Evolutionary conservation across 306 rosid species (phyloP), one percentile per base, ranked within the genome.

Genomic region (Adenanthera pavonina): DNA sequence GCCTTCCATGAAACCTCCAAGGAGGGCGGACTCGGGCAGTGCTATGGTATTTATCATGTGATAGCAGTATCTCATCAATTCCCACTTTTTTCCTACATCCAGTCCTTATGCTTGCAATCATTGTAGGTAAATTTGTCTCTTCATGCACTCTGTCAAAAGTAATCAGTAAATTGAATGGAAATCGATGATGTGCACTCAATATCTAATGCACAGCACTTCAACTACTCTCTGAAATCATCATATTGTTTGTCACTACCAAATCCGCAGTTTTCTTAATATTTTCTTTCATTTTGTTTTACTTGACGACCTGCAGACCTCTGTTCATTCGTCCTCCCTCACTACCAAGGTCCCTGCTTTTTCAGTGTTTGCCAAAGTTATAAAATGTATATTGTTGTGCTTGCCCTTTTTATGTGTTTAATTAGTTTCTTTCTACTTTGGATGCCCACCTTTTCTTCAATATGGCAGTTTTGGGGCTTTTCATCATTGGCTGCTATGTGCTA

Each of bases 101-200:
- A 68, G 52, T 5, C 35, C 8, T 41, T 19, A 10, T 20, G 52
- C 34, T 68, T 68, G 20, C n/a, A 68, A 68, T 68, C 5, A 41
- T 43, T 68, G 35, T 68, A 68, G 72, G 73, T 41, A 68, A 40
- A 68, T 68, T 41, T 40, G 34, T 68, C 53, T 68, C 48, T 43
- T 68, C 15, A 8, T 10, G 7, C 35, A 12, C 35, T n/a, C 1
- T 16, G 73, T 13, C 73, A 68, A 68, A n/a, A 41, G 34, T 68
- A 19, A 68, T 68, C 47, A 41, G 52, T 68, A 30, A 41, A 68
- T 68, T 19, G 10, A n/a, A n/a, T 17, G 72, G 72, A 43, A 68
- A 68, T 34, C 68, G 25, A 36, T 66, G 19, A 66, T 14, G 7
- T 66, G 72, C 48, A 66, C 14, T 15, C 12, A 66, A 36, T 17